Conservation (phyloP, 192 early-diverging fungal species). For the Umbelopsis sp. region DNA sequence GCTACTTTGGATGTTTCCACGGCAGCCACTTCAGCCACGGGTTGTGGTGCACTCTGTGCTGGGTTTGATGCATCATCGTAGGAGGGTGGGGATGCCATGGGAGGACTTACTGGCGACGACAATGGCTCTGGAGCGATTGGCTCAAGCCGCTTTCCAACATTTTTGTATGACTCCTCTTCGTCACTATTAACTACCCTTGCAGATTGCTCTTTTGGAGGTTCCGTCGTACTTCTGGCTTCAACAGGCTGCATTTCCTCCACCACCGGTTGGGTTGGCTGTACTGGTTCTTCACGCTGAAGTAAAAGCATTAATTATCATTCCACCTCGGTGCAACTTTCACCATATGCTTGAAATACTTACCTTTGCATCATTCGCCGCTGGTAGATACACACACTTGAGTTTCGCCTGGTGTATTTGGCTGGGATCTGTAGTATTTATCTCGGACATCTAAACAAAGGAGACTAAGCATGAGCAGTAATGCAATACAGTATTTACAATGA, state of each 20-base stretch:
- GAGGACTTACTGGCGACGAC: background rate
- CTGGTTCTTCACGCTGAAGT: background rate
- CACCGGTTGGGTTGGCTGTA: background rate
- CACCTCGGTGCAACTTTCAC: background rate
- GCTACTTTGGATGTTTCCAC: too few species aligned
- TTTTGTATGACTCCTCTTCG: background rate
- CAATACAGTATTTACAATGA: background rate
- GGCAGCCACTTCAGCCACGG: background rate
- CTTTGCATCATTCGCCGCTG: background rate
- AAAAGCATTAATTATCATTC: too few species aligned
- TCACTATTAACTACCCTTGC: background rate
- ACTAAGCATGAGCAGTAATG: background rate
- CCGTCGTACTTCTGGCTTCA: background rate
- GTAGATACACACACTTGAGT: background rate
- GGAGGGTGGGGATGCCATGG: background rate
- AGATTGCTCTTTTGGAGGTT: background rate
- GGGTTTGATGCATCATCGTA: background rate
- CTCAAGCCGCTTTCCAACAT: background rate
- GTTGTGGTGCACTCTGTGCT: background rate
- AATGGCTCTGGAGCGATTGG: background rate
- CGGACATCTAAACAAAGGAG: background rate
- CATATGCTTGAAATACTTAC: background rate
- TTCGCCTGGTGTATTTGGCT: conserved; percentile 10
- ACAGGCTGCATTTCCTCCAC: background rate
- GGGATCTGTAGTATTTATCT: background rate